Evolutionary conservation across 768 basidiomycete species (phyloP).

Genomic region (Rhizopogon rudus): DNA sequence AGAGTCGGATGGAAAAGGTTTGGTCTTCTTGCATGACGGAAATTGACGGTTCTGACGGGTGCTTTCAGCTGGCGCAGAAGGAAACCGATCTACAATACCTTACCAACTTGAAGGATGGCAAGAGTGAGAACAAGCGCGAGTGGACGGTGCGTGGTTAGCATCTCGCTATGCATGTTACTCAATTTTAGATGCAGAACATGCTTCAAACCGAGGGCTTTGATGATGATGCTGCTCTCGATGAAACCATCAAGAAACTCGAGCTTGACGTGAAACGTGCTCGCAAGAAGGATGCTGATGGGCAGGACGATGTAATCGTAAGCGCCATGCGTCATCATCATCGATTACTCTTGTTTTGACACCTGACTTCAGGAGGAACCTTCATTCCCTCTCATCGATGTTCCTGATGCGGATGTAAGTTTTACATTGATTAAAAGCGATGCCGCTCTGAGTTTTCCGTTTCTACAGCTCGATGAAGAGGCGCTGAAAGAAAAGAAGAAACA

Average conservation of each 20-base stretch:
- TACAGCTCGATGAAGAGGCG: conserved; percentile 80
- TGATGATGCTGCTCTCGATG: conserved; percentile 73
- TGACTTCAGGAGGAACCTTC: conserved; percentile 64
- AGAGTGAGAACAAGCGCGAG: conserved; percentile 60
- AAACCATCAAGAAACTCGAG: conserved; percentile 84
- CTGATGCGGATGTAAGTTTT: conserved; percentile 74
- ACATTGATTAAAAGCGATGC: background rate
- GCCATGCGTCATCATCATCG: background rate
- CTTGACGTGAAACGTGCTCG: conserved; percentile 66
- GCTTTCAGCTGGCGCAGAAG: conserved; percentile 61
- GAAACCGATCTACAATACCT: conserved; percentile 70
- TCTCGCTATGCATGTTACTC: background rate
- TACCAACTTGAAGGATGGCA: conserved; percentile 57
- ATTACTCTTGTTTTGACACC: background rate
- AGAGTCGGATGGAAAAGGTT: conserved; percentile 82
- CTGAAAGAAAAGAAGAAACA: conserved; percentile 95
- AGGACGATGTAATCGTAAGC: conserved; percentile 55
- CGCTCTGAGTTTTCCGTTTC: background rate
- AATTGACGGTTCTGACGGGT: background rate
- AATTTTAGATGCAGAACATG: conserved; percentile 37
- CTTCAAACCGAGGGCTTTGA: conserved; percentile 69
- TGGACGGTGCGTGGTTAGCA: conserved; percentile 51
- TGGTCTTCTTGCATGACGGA: background rate
- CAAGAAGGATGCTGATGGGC: conserved; percentile 75
- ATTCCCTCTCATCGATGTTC: conserved; percentile 88